Evolutionary conservation across 148 eudicot species (phyloP), one percentile per base, ranked within the genome.

Genomic region (Dianthus caryophyllus): DNA sequence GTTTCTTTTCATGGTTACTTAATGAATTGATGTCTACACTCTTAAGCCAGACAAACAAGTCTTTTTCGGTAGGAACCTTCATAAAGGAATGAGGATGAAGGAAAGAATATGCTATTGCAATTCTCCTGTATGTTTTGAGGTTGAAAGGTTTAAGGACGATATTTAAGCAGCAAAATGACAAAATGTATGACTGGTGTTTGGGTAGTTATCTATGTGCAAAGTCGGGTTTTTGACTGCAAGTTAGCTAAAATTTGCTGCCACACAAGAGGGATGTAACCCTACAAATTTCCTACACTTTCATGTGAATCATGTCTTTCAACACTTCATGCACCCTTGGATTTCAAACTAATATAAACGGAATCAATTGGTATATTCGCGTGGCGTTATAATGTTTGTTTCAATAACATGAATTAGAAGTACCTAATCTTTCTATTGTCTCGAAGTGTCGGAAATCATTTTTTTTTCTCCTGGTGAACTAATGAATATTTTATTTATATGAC

Each of bases 21-120:
- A 21, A 52, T 21, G 27, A 20, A 14, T 21, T 21, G 12, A 21
- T 52, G 12, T 41, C 56, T 52, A 22, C 22, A 52, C 27, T 21
- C 5, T 58, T 16, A 22, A 14, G 33, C 44, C 18, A n/a, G 41
- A 31, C 64, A 60, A 60, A 33, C 25, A 31, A 38, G 44, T 60
- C 44, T 33, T 60, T 31, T 60, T 60, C 44, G 5, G 43, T 18
- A 60, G 64, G 44, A 38, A 60, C 41, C 24, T 60, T 60, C 64
- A 5, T 31, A 60, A 1, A 33, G 10, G 43, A 51, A 31, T 66
- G 31, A 36, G 8, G 14, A 33, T 6, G 12, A 51, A 56, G 46
- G 59, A 31, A 13, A 21, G 17, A 66, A 33, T 9, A 7, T 64
- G 39, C 2, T 14, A 17, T 64, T 64, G 38, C 39, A 44, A 4